Evolutionary conservation across 2,329 filamentous ascomycete genomes (phyloP), one percentile per base, ranked within the genome.

Genomic region (Tolypocladium guangdongense): DNA sequence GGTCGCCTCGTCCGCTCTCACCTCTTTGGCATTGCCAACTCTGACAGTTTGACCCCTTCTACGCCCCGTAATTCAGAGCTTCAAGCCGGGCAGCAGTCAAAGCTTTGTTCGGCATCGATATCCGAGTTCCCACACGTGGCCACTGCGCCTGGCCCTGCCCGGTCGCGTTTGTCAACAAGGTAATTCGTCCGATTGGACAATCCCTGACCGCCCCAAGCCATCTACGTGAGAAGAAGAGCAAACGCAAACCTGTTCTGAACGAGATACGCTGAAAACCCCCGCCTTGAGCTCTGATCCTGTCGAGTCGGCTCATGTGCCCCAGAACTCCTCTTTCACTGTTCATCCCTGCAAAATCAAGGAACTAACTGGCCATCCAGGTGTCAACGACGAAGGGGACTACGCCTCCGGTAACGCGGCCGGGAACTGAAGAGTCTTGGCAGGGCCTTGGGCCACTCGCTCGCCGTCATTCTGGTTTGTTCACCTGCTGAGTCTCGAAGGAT

Each of bases 191-290:
- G 11, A 33, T 7, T 11, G 18, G 16, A n/a, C 10, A 47, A 12
- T 55, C 24, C 41, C 7, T 39, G 11, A 43, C 18, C 50, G 7
- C 35, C 12, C 10, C 12, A 14, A 30, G 14, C 4, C 24, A 22
- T 35, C n/a, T 38, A n/a, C 54, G 63, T 66, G 62, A 68, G 64
- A 62, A 68, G 56, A 60, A 38, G 60, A 51, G 52, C 63, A 63
- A 33, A 61, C 64, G 67, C 63, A 65, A 64, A 67, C 66, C 64
- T 68, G 64, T 67, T 66, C 65, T 62, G 63, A 64, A 67, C 48
- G 54, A 47, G 24, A 53, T 51, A 57, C 66, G 64, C 66, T 58
- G 66, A 68, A 58, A 59, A 60, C 57, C 18, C 18, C 37, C 60
- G 63, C 59, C 52, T 60, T 59, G 27, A 57, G 24, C 56, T 60